Base-by-base conservation (phyloP, 177 flowering plant genomes). In the Tripterygium wilfordii region DNA sequence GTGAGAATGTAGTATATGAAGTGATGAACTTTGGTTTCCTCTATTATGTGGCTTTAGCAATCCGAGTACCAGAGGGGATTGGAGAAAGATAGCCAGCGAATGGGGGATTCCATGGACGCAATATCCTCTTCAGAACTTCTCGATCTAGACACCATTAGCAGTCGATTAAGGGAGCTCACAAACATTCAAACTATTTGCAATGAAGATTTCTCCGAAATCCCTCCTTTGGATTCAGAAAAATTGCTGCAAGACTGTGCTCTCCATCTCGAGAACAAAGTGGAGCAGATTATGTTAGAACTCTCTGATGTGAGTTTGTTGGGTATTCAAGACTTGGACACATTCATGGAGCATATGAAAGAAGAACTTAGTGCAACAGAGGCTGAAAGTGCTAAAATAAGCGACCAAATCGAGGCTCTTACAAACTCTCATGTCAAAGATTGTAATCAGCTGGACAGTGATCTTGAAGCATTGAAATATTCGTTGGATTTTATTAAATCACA, bases 351-450 rank as follows among this genome's bases (percentile, higher is more conserved):
- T 28, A 44, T 69, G 47, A 66, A 53, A 42, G 62, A 61, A 54
- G 73, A 71, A 50, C 67, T 70, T 1, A 45, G 48, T 19, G 10
- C 36, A 15, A 63, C 64, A 22, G 58, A 55, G 52, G 65, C 67
- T 42, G 72, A 68, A 31, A 66, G 49, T 24, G 40, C 49, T 35
- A 61, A 54, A 47, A 49, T 63, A 24, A 61, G 63, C 24, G 28
- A 64, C 17, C 77, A 73, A 60, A 60, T 71, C 46, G 70, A 77
- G 51, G 50, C 25, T 66, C 76, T 68, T 14, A 43, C 33, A 3
- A 48, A 48, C 57, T 45, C 65, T 5, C 33, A 46, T 55, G 29
- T 28, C 21, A 64, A 71, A 77, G 82, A 71, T 37, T 68, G 60
- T 45, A 54, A 30, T 55, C 38, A 10, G 38, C 43, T 77, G 53